Evolutionary conservation across 169 alveolate species (phyloP), one percentile per base, ranked within the genome.

Genomic region (Plasmodium reichenowi): DNA sequence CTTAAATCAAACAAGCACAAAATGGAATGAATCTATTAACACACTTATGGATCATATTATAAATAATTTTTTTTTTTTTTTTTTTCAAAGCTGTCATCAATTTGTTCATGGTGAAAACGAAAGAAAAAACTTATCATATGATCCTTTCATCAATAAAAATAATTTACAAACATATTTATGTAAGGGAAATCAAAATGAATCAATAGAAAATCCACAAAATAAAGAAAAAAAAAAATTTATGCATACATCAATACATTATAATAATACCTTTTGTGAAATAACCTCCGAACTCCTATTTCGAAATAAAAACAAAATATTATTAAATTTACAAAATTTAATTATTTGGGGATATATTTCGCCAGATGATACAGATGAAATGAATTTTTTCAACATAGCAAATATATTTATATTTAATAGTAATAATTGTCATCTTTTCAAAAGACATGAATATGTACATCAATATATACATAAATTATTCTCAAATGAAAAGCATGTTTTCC

Each of bases 331-430:
- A 48, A 68, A 64, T 50, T 63, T 83, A 22, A 54, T 70, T 38
- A 83, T 70, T 17, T 83, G 91, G 91, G 91, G 73, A 56, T 83
- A 83, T 62, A 17, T 58, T 47, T 50, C 38, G 20, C 63, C 73
- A 29, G 91, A 83, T 38, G 66, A 83, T 68, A 32, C 45, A 5
- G 74, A 83, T 1, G 91, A 83, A 68, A 56, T 72, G 72, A 83
- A 63, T 10, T 83, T 83, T 83, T 72, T 83, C n/a, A 52, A 83
- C n/a, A 43, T 48, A 22, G 60, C 85, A 20, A 83, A 83, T 68
- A 13, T 26, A 26, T 83, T 83, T 48, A 68, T 83, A 60, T 83
- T 83, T 60, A 83, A 24, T 29, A 45, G 56, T 52, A 47, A 80
- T 17, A 47, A 15, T 7, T 52, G 24, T 60, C 45, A 32, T 67